A percentile compares a stretch with the other conserved stretches of the same genome.
Evolutionary conservation across 1,284 basidiomycete genomes (phyloP).

Genomic region (Malassezia arunalokei): DNA sequence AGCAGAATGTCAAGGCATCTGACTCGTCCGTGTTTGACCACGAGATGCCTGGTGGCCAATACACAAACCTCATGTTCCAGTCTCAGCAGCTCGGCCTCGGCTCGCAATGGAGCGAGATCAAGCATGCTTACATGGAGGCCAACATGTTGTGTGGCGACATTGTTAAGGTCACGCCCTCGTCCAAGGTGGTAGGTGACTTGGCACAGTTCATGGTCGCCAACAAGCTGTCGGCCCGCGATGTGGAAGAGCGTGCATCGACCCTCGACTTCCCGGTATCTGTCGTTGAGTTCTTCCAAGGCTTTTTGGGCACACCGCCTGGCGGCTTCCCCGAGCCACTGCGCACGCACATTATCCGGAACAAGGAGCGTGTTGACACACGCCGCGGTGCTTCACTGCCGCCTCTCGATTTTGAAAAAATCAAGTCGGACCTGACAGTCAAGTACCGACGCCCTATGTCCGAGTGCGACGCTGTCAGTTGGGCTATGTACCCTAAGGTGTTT

Average conservation of each 20-base stretch:
- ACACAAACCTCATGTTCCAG: constrained; percentile 67
- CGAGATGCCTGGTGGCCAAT: constrained; percentile 91
- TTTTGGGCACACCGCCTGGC: constrained; percentile 63
- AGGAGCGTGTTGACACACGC: constrained; percentile 80
- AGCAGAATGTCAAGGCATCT: constrained; percentile 92
- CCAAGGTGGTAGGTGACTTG: constrained; percentile 98
- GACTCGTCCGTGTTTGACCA: constrained; percentile 82
- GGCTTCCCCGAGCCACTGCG: constrained; percentile 97
- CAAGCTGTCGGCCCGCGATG: constrained; percentile 71
- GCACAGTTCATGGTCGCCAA: constrained; percentile 95
- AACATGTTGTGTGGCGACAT: constrained; percentile 77
- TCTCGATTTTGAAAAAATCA: constrained; percentile 89
- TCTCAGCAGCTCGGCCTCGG: constrained; percentile 91
- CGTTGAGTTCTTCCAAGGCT: constrained; percentile 56
- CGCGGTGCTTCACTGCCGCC: constrained; percentile 78
- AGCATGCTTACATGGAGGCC: constrained; percentile 77
- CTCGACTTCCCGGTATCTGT: constrained; percentile 83
- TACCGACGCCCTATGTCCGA: constrained; percentile 81
- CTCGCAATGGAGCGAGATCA: constrained; percentile 95
- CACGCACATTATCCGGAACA: constrained; percentile 79
- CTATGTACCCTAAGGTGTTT: constrained; percentile 93
- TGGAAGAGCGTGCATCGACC: constrained; percentile 68
- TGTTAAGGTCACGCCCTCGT: constrained; percentile 98
- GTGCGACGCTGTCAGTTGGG: constrained; percentile 78
- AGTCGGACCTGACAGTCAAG: constrained; percentile 78